Conservation (phyloP, 148 eudicot genomes). For the Beta vulgaris region DNA sequence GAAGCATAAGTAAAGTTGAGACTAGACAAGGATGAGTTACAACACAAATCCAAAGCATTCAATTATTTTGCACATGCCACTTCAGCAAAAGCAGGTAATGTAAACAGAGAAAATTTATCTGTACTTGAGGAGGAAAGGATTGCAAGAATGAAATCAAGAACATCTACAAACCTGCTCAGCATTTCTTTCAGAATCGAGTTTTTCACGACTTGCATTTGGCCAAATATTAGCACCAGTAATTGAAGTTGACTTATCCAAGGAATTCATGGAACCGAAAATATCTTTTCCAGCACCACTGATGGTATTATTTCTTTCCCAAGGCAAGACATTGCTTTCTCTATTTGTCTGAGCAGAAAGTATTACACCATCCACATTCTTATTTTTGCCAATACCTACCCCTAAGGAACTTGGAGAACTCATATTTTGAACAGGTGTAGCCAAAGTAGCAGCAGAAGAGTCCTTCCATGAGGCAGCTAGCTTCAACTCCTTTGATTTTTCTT, state of each 20-base stretch:
- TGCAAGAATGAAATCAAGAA: not conserved
- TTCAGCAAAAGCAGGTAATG: no score
- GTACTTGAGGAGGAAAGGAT: not conserved
- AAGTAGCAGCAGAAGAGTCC: conserved; percentile 38
- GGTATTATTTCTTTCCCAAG: conserved; percentile 32
- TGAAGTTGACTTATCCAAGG: conserved; percentile 19
- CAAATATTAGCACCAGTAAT: conserved; percentile 16
- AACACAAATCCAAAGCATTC: not conserved
- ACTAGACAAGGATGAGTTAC: not conserved
- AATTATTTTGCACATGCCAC: not conserved
- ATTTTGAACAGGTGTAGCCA: conserved; percentile 22
- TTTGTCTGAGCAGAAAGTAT: conserved; percentile 25
- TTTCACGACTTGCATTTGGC: conserved; percentile 27
- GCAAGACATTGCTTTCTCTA: conserved; percentile 27
- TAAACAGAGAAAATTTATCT: not conserved
- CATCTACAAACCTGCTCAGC: conserved; percentile 40
- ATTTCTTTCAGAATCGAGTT: conserved; percentile 29
- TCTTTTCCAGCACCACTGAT: conserved; percentile 30
- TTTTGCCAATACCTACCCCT: conserved; percentile 19
- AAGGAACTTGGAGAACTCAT: conserved; percentile 13
- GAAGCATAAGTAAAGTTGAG: not conserved
- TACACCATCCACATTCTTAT: not conserved
- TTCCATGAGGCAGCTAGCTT: conserved; percentile 53
- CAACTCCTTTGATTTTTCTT: conserved; percentile 65
- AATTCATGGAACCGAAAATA: conserved; percentile 37